Evolutionary conservation across 2,329 filamentous ascomycete genomes (phyloP).

Genomic region (Penicillium sp.): DNA sequence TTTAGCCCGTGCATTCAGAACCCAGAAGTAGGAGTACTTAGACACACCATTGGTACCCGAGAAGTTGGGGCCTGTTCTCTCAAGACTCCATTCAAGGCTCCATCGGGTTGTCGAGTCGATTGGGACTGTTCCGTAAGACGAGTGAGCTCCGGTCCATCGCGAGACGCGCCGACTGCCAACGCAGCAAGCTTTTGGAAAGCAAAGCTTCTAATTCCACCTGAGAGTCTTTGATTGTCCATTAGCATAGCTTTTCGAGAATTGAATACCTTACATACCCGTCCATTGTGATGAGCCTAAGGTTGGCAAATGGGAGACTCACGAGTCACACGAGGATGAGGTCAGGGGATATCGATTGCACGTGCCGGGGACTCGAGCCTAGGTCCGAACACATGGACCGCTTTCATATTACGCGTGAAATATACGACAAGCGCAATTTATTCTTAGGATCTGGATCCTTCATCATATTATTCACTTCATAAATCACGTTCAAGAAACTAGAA

Average conservation of each 20-base stretch:
- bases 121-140: conserved; percentile 35
- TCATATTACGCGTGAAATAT: neutral
- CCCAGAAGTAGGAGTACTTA: neutral
- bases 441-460: neutral
- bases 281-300: conserved; percentile 21
- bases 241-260: neutral
- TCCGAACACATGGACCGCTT: neutral
- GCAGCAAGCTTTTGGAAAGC: conserved; percentile 46
- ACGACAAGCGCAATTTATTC: neutral
- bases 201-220: conserved; percentile 37
- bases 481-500: too few species aligned
- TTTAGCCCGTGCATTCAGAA: conserved; percentile 18
- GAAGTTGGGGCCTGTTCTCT: conserved; percentile 38
- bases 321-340: conserved; percentile 9
- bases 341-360: conserved; percentile 19
- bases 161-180: conserved; percentile 38
- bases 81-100: conserved; percentile 37
- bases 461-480: neutral
- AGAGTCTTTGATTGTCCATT: conserved; percentile 27
- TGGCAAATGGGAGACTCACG: neutral
- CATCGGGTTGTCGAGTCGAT: conserved; percentile 24
- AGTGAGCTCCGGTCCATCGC: conserved; percentile 34
- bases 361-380: conserved; percentile 15
- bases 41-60: conserved; percentile 40
- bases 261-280: conserved; percentile 29